A percentile compares a stretch with the other conserved stretches of the same genome.
These are phyloP conservation scores for Hirsutella rhossiliensis DNA, from an alignment of 2,329 filamentous ascomycete species.

Conservation along the genomic window DNA sequence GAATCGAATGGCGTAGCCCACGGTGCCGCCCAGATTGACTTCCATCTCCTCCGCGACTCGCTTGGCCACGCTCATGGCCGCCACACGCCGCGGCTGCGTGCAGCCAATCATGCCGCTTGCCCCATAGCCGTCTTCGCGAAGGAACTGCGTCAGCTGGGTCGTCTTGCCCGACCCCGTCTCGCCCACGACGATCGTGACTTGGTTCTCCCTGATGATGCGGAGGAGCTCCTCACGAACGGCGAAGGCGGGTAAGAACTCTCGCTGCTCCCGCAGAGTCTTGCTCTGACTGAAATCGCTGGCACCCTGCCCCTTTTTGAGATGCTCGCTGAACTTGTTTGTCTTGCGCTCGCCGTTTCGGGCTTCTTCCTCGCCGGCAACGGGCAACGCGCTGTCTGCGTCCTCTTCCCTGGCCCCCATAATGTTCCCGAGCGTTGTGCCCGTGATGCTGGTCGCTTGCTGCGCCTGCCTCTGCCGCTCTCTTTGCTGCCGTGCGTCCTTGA, in stretches of 20 bases:
- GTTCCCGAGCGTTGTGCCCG: constrained; percentile 85
- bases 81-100: constrained; percentile 90
- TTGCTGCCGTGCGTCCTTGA: constrained; percentile 82
- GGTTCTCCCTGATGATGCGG: constrained; percentile 87
- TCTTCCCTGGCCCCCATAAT: constrained; percentile 93
- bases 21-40: constrained; percentile 71
- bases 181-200: constrained; percentile 92
- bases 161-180: constrained; percentile 98
- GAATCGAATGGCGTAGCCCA: constrained; percentile 96
- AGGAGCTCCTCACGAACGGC: constrained; percentile 89
- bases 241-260: constrained; percentile 89
- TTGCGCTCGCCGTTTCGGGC: constrained; percentile 35
- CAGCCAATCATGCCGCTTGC: constrained; percentile 85
- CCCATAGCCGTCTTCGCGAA: constrained; percentile 90
- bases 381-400: constrained; percentile 78
- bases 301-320: constrained; percentile 76
- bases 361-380: constrained; percentile 61
- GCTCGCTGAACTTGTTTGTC: constrained; percentile 70
- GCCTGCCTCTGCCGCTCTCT: constrained; percentile 89
- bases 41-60: constrained; percentile 99
- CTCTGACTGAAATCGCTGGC: constrained; percentile 88
- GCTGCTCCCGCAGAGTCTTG: constrained; percentile 81
- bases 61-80: constrained; percentile 97
- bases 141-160: constrained; percentile 90
- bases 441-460: constrained; percentile 85